A percentile compares a stretch with the other conserved stretches of the same genome.
These are phyloP conservation scores for Colletotrichum cordylinicola DNA, from an alignment of 2,329 filamentous ascomycete genomes.

Conservation along the genomic window DNA sequence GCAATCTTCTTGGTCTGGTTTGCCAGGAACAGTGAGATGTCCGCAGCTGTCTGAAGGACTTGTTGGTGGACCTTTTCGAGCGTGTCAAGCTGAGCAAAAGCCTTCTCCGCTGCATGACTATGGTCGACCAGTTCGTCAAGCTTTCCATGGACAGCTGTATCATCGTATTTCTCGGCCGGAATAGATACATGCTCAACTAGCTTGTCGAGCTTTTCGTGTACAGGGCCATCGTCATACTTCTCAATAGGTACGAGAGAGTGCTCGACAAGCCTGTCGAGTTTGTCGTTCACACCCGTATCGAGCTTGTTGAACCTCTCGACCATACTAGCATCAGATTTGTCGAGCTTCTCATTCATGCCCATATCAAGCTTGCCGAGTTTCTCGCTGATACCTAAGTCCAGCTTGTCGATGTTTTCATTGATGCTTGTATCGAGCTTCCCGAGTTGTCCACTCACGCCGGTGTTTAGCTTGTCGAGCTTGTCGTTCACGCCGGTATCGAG, in stretches of 20 bases:
- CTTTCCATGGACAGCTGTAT: conserved; percentile 31
- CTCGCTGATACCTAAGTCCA: conserved; percentile 53
- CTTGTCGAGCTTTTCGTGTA: conserved; percentile 34
- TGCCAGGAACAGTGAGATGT: conserved; percentile 83
- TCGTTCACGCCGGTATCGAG: conserved; percentile 35
- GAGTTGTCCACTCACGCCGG: conserved; percentile 49
- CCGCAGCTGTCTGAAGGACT: conserved; percentile 82
- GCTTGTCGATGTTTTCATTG: conserved; percentile 34
- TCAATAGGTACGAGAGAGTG: conserved; percentile 12
- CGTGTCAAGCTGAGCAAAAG: conserved; percentile 77
- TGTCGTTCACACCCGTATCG: not conserved
- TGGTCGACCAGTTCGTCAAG: conserved; percentile 62
- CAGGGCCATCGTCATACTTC: conserved; percentile 28
- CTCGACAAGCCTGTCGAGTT: conserved; percentile 14
- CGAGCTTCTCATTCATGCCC: conserved; percentile 31
- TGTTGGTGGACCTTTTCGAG: conserved; percentile 90
- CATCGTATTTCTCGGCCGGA: conserved; percentile 25
- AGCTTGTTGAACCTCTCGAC: conserved; percentile 34
- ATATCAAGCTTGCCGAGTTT: conserved; percentile 40
- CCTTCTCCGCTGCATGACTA: conserved; percentile 69
- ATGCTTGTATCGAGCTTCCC: conserved; percentile 41
- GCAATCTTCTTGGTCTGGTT: conserved; percentile 76
- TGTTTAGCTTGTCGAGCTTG: conserved; percentile 43
- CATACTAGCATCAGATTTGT: conserved; percentile 50
- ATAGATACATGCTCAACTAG: conserved; percentile 35